Base-by-base conservation (phyloP, 2,329 filamentous ascomycete genomes). In the Davidsoniella neocaledoniae region DNA sequence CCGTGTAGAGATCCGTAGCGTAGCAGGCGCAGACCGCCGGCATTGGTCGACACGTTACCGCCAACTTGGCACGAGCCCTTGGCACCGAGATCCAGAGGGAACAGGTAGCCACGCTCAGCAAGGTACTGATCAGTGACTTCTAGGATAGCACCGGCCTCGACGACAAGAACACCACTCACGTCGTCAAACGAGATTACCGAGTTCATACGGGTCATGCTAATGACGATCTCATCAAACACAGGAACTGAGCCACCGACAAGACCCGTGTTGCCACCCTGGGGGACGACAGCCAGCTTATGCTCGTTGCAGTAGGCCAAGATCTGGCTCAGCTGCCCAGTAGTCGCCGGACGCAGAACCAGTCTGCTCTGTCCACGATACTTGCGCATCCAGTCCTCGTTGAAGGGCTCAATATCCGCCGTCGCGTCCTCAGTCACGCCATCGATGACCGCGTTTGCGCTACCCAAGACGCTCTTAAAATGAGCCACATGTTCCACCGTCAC, bases 331-430 rank as follows among this genome's bases (percentile, higher is more conserved):
- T 98, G 82, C 59, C 90, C 80, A 0, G 86, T 90, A 14, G 77
- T 83, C 47, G 74, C 76, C 9, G 91, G 91, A 67, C 87, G 93
- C 55, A 98, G 68, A 4, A 96, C 87, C 23, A 98, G 70, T 60
- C 81, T 79, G 54, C 85, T 79, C 65, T 95, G 87, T 26, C 91
- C 93, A 54, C 85, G 81, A 69, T 94, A 98, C 68, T 98, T 98
- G 66, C 85, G 81, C 88, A 98, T 95, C 91, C 93, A 98, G 68
- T 98, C 91, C 62, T 81, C 79, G 66, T 98, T 98, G 73, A 87
- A 98, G 6, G 84, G 76, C 62, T 91, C 86, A 56, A 96, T 73
- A 61, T 96, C 91, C 58, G 85, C 83, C 2, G 72, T 68, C 5
- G 79, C 60, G 19, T 72, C 68, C 23, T 55, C 55, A 3, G 79